Evolutionary conservation across 441 rosid species (phyloP).

Genomic region (Arabidopsis hybrid): DNA sequence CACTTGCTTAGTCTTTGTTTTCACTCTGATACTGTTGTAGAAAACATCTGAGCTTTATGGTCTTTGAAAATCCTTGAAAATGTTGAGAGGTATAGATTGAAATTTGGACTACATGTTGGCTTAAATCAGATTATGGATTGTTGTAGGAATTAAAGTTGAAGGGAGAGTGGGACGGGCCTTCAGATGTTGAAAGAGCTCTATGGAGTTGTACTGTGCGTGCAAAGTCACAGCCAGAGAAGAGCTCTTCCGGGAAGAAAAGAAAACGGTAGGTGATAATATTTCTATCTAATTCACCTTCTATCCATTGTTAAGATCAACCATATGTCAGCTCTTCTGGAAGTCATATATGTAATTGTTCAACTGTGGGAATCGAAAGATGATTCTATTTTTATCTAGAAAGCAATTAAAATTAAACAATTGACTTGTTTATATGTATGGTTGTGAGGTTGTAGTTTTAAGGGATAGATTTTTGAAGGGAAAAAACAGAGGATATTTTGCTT

Average conservation of each 20-base stretch:
- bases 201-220: conserved; percentile 70
- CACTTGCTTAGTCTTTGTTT: background rate
- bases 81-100: conserved; percentile 15
- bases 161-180: conserved; percentile 63
- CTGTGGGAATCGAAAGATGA: background rate
- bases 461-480: too few species aligned
- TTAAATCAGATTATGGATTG: conserved; percentile 25
- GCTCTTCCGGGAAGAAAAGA: conserved; percentile 64
- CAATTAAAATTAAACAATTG: too few species aligned
- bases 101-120: background rate
- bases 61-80: background rate
- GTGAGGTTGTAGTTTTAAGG: too few species aligned
- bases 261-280: conserved; percentile 49
- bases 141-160: conserved; percentile 64
- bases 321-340: background rate
- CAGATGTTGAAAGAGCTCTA: conserved; percentile 83
- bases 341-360: background rate
- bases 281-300: background rate
- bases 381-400: too few species aligned
- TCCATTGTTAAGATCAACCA: background rate
- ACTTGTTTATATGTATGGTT: too few species aligned
- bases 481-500: too few species aligned
- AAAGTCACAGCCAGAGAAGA: conserved; percentile 50
- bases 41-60: conserved; percentile 1
- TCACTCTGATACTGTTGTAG: background rate